A percentile compares a stretch with the other conserved stretches of the same genome.
These are phyloP conservation scores for Hericium erinaceus DNA, from an alignment of 768 basidiomycete species.

Conservation along the genomic window DNA sequence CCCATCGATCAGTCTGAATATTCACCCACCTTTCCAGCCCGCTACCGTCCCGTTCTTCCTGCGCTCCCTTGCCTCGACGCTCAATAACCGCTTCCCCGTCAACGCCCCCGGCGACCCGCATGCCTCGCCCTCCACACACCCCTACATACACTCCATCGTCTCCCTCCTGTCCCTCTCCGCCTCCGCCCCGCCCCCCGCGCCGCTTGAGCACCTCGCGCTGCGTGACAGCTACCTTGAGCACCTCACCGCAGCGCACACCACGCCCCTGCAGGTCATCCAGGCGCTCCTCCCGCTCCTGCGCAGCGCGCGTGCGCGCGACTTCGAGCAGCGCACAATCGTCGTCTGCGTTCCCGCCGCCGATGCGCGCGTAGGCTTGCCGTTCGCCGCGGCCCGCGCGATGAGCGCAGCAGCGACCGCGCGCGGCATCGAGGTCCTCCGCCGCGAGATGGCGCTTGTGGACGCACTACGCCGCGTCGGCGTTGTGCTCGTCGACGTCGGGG, in stretches of 20 bases:
- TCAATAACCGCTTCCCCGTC: constrained; percentile 78
- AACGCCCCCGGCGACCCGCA: constrained; percentile 75
- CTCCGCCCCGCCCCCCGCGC: constrained; percentile 37
- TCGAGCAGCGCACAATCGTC: constrained; percentile 46
- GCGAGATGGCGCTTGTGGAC: constrained; percentile 57
- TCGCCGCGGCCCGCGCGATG: constrained; percentile 57
- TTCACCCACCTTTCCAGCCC: constrained; percentile 34
- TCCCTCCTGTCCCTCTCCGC: constrained; percentile 55
- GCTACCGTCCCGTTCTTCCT: constrained; percentile 67
- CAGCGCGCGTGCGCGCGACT: constrained; percentile 45
- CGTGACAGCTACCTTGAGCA: constrained; percentile 58
- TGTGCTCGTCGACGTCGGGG: constrained; percentile 67
- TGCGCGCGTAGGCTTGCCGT: constrained; percentile 68
- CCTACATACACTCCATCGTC: constrained; percentile 70
- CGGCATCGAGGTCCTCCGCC: constrained; percentile 61
- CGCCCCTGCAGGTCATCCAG: constrained; percentile 70
- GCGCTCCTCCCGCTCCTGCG: constrained; percentile 70
- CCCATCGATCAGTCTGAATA: neutral
- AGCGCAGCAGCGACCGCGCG: constrained; percentile 64
- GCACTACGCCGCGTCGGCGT: constrained; percentile 60
- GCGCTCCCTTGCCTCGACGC: constrained; percentile 68
- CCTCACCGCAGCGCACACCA: constrained; percentile 65
- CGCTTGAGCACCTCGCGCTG: constrained; percentile 63
- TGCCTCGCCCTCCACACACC: constrained; percentile 50
- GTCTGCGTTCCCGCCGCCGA: constrained; percentile 70